A percentile compares a stretch with the other conserved stretches of the same genome.
These are phyloP conservation scores for Mycosarcoma mackinlayi DNA, from an alignment of 1,284 basidiomycete species.

Conservation along the genomic window DNA sequence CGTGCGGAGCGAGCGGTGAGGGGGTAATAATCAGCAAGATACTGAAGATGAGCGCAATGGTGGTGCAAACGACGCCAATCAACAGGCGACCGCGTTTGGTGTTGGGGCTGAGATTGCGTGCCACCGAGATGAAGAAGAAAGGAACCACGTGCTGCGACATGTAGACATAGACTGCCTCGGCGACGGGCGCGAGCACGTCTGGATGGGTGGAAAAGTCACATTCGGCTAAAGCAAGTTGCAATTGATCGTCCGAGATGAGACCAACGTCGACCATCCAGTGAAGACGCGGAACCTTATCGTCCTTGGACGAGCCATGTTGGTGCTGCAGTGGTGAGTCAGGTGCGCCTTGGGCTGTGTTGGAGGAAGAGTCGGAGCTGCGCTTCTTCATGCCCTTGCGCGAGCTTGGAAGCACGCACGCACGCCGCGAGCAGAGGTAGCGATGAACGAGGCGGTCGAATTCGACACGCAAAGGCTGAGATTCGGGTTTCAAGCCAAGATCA, in stretches of 20 bases:
- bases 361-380: slow-evolving; percentile 21
- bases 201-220: slow-evolving; percentile 50
- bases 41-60: slow-evolving; percentile 44
- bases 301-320: slow-evolving; percentile 5
- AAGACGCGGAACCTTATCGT: slow-evolving; percentile 36
- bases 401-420: slow-evolving; percentile 26
- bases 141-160: slow-evolving; percentile 53
- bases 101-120: slow-evolving; percentile 47
- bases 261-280: slow-evolving; percentile 58
- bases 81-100: slow-evolving; percentile 52
- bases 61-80: slow-evolving; percentile 40
- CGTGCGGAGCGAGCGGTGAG: slow-evolving; percentile 39
- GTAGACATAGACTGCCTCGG: slow-evolving; percentile 44
- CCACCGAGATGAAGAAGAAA: slow-evolving; percentile 50
- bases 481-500: slow-evolving; percentile 37
- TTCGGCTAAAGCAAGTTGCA: slow-evolving; percentile 35
- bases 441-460: slow-evolving; percentile 45
- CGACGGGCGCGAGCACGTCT: slow-evolving; percentile 47
- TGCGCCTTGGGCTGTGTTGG: slow-evolving; percentile 12
- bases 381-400: slow-evolving; percentile 15
- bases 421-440: slow-evolving; percentile 40
- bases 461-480: slow-evolving; percentile 36
- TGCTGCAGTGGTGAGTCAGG: slow-evolving; percentile 6
- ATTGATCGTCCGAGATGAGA: slow-evolving; percentile 38
- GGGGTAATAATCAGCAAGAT: slow-evolving; percentile 48